phyloP scores from a whole-genome alignment of 2,329 filamentous ascomycete genomes.

The Colletotrichum magnum region DNA sequence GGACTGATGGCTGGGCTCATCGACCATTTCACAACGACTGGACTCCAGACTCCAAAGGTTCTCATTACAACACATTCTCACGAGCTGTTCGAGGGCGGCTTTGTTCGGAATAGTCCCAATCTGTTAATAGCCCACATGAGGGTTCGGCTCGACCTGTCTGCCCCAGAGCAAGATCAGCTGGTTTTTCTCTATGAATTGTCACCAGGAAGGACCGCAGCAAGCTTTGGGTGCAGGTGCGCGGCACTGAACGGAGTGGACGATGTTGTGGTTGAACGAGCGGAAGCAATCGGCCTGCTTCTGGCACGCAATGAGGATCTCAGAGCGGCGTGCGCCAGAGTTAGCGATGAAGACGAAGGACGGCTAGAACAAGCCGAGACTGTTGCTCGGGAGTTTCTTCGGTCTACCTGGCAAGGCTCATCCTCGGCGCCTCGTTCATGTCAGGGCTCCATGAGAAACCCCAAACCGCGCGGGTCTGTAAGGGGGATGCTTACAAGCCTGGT shows the following conservation, averaged over 20 bases:
- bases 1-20: slow-evolving; percentile 72
- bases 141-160: slow-evolving; percentile 70
- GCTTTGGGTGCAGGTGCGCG: slow-evolving; percentile 89
- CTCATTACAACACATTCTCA: slow-evolving; percentile 75
- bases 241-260: slow-evolving; percentile 86
- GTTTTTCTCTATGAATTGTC: slow-evolving; percentile 81
- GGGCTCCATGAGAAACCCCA: too few species aligned
- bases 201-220: slow-evolving; percentile 79
- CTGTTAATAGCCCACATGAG: slow-evolving; percentile 81
- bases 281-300: slow-evolving; percentile 77
- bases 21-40: slow-evolving; percentile 66
- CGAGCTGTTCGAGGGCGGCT: slow-evolving; percentile 79
- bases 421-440: neutral
- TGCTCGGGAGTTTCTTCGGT: slow-evolving; percentile 69
- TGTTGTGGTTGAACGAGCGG: slow-evolving; percentile 81
- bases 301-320: slow-evolving; percentile 83
- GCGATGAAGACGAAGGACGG: slow-evolving; percentile 72
- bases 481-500: too few species aligned
- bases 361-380: slow-evolving; percentile 77
- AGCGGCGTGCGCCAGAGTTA: slow-evolving; percentile 78
- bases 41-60: slow-evolving; percentile 65
- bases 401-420: slow-evolving; percentile 4
- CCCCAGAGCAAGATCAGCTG: slow-evolving; percentile 72
- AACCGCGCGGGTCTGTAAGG: too few species aligned
- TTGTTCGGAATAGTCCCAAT: slow-evolving; percentile 64